Evolutionary conservation across 1,284 basidiomycete species (phyloP).

Genomic region (Cronartium quercuum): DNA sequence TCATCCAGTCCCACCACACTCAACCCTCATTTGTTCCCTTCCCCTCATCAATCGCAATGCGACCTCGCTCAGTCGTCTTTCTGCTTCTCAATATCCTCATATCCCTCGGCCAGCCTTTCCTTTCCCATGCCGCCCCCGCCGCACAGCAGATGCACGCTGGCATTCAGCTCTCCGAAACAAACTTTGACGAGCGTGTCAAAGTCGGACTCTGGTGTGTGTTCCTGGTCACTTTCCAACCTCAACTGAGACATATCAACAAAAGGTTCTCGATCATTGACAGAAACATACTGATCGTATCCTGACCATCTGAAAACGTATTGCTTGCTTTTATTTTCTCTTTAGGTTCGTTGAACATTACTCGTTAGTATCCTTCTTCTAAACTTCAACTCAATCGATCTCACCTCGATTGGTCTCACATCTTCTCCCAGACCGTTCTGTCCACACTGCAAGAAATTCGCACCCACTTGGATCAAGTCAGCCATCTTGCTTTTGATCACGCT

Average conservation of each 20-base stretch:
- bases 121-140: background rate
- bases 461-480: constrained; percentile 20
- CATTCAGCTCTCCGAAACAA: constrained; percentile 20
- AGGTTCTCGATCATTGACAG: background rate
- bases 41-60: too few species aligned
- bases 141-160: constrained; percentile 5
- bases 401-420: background rate
- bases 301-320: background rate
- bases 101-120: too few species aligned
- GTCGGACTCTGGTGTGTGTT: constrained; percentile 20
- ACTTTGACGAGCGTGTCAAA: constrained; percentile 3
- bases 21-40: too few species aligned
- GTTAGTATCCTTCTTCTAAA: background rate
- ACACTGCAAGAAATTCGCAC: constrained; percentile 29
- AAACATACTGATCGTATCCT: too few species aligned
- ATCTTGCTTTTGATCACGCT: background rate
- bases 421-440: constrained; percentile 29
- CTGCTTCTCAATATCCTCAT: too few species aligned
- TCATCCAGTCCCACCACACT: too few species aligned
- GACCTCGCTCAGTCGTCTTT: too few species aligned
- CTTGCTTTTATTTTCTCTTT: background rate
- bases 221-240: background rate
- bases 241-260: background rate
- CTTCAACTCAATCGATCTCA: background rate
- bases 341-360: constrained; percentile 37